phyloP scores from a whole-genome alignment of 176 grass and related monocot species.

The Zizania latifolia region DNA sequence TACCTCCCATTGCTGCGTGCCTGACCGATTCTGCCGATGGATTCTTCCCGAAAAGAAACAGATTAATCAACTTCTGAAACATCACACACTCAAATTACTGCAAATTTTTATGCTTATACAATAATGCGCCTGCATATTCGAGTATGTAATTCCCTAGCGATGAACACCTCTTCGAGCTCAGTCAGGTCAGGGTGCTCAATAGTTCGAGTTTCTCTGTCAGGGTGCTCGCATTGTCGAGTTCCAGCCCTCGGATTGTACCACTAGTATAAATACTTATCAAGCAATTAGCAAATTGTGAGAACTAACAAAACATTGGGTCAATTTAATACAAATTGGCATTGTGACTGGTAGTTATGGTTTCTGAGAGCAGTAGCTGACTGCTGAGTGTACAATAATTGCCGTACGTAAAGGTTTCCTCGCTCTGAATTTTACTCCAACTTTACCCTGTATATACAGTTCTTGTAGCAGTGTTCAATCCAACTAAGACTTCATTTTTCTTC shows the following conservation, averaged over 20 bases:
- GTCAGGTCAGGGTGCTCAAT: background rate
- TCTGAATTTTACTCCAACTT: background rate
- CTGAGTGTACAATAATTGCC: background rate
- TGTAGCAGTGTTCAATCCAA: background rate
- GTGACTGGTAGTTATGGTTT: too few species aligned
- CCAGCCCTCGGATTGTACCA: too few species aligned
- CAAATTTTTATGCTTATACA: background rate
- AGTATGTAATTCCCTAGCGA: slow-evolving; percentile 15
- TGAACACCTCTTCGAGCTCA: background rate
- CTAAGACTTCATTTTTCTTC: background rate
- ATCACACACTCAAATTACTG: background rate
- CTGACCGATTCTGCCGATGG: too few species aligned
- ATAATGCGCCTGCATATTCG: background rate
- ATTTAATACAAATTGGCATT: too few species aligned
- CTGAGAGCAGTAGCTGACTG: too few species aligned
- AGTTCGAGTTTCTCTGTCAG: background rate
- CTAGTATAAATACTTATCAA: too few species aligned
- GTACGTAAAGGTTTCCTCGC: background rate
- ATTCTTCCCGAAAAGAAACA: too few species aligned
- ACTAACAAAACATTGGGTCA: too few species aligned
- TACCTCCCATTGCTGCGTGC: too few species aligned
- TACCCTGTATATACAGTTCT: background rate
- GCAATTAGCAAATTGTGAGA: too few species aligned
- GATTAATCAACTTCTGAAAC: background rate
- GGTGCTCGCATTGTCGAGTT: background rate